Base-by-base conservation (phyloP, 352 stramenopile species). In the Elongisporangium prolatum region DNA sequence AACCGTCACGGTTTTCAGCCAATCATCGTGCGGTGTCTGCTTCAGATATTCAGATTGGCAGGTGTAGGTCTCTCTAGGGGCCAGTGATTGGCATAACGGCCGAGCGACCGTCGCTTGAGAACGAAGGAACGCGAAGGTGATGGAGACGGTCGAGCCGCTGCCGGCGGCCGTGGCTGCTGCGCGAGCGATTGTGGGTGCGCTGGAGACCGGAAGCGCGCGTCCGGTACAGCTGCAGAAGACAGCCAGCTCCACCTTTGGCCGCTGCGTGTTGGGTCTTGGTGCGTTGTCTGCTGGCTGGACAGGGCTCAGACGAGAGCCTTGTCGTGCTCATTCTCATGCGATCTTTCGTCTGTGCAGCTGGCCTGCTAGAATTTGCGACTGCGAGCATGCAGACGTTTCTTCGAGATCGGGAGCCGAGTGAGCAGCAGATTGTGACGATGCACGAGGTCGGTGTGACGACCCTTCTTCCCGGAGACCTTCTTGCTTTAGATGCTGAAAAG, bases 211-310 rank as follows among this genome's bases (percentile, higher is more conserved):
- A 34, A 7, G 24, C 24, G 24, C 24, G 24, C 24, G 24, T 34
- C 24, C 24, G 24, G 4, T 34, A 7, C 24, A 34, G 24, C 24
- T 34, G 24, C 24, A 34, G 24, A 34, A 34, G 24, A 34, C 24
- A 7, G 59, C 72, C 47, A 24, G 21, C 21, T 73, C 74, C 24
- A 75, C 78, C 9, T 84, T 88, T 52, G 85, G 82, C 13, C 82
- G 82, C 22, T 94, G 85, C 47, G 80, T 88, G 50, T 79, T 94
- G 24, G 80, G 85, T 40, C 70, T 91, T 7, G 80, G 84, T 94
- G 64, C 37, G 66, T 56, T 0, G 47, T 34, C 11, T 14, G 48
- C 14, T 37, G 28, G 20, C 21, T 52, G 4, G 2, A 2, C 2
- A 18, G 56, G 11, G 44, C 14, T 48, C 16, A 37, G 34, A 51